A percentile compares a stretch with the other conserved stretches of the same genome.
Evolutionary conservation across 208 protist genomes (phyloP).

Genomic region (Trypanosoma mega): DNA sequence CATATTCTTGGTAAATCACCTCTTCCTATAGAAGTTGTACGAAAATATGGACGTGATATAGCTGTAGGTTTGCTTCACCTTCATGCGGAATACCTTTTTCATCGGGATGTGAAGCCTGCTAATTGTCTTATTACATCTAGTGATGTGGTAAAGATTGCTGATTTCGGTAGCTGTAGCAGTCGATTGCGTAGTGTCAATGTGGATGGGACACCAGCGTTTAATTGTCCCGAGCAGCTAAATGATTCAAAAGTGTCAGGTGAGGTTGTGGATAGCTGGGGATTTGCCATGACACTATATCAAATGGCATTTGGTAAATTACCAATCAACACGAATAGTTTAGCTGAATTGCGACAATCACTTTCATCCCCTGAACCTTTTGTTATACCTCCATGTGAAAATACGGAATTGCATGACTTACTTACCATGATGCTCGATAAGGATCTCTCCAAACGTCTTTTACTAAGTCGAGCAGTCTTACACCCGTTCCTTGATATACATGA

Average conservation of each 20-base stretch:
- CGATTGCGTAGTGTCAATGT: conserved; percentile 31
- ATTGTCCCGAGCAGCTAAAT: conserved; percentile 65
- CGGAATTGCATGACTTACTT: conserved; percentile 54
- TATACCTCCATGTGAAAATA: conserved; percentile 25
- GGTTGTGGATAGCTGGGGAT: conserved; percentile 89
- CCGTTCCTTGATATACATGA: conserved; percentile 45
- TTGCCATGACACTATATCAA: conserved; percentile 89
- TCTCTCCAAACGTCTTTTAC: conserved; percentile 49
- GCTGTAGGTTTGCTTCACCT: conserved; percentile 70
- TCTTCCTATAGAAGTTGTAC: conserved; percentile 47
- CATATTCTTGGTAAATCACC: conserved; percentile 52
- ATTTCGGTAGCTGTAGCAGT: conserved; percentile 88
- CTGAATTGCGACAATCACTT: conserved; percentile 21
- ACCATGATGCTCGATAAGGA: conserved; percentile 71
- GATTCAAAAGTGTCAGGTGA: conserved; percentile 56
- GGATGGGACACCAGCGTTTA: conserved; percentile 82
- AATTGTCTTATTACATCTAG: conserved; percentile 75
- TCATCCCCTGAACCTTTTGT: conserved; percentile 21
- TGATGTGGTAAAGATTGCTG: conserved; percentile 78
- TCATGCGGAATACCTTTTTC: conserved; percentile 76
- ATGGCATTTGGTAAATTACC: conserved; percentile 70
- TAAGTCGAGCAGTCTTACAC: conserved; percentile 46
- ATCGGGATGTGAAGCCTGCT: conserved; percentile 81
- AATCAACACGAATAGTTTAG: conserved; percentile 19
- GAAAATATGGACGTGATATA: conserved; percentile 59